phyloP scores from a whole-genome alignment of 2,329 filamentous ascomycete genomes.

The Beauveria pseudobassiana region DNA sequence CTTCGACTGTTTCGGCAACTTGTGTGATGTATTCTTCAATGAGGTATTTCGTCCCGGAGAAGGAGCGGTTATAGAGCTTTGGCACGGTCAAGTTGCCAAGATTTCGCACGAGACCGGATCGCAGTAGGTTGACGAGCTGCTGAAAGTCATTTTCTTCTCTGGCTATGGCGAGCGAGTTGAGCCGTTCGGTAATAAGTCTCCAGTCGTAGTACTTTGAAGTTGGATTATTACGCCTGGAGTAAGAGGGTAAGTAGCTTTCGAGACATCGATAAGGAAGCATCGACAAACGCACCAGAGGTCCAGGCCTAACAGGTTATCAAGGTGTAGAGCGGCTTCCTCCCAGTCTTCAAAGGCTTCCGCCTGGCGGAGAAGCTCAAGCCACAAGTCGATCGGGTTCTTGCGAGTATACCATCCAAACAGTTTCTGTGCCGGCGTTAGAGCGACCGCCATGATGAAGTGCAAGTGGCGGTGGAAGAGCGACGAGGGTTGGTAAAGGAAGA shows the following conservation, averaged over 20 bases:
- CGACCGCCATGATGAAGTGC: constrained; percentile 10
- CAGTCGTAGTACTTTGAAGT: constrained; percentile 80
- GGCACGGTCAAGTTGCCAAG: constrained; percentile 84
- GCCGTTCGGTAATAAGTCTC: constrained; percentile 69
- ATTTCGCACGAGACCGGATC: constrained; percentile 74
- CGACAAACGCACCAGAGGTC: constrained; percentile 61
- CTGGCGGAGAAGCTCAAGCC: constrained; percentile 57
- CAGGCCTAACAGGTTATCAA: constrained; percentile 75
- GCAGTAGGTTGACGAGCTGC: constrained; percentile 68
- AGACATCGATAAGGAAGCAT: neutral
- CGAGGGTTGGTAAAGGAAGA: constrained; percentile 2
- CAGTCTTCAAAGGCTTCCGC: constrained; percentile 75
- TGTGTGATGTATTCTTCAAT: constrained; percentile 88
- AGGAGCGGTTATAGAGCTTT: constrained; percentile 74
- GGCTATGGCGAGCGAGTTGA: constrained; percentile 62
- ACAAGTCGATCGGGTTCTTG: constrained; percentile 56
- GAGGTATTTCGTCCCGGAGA: constrained; percentile 80
- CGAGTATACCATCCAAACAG: constrained; percentile 59
- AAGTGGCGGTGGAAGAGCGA: constrained; percentile 14
- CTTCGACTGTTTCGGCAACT: constrained; percentile 71
- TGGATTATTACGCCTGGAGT: constrained; percentile 67
- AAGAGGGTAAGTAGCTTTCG: constrained; percentile 6
- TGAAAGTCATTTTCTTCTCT: constrained; percentile 66
- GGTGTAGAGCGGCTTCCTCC: constrained; percentile 72
- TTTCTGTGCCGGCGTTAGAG: constrained; percentile 44